Percentiles rank a stretch among this genome's conserved stretches.
Conservation (phyloP, 2,329 filamentous ascomycete genomes). For the Fusarium proliferatum region DNA sequence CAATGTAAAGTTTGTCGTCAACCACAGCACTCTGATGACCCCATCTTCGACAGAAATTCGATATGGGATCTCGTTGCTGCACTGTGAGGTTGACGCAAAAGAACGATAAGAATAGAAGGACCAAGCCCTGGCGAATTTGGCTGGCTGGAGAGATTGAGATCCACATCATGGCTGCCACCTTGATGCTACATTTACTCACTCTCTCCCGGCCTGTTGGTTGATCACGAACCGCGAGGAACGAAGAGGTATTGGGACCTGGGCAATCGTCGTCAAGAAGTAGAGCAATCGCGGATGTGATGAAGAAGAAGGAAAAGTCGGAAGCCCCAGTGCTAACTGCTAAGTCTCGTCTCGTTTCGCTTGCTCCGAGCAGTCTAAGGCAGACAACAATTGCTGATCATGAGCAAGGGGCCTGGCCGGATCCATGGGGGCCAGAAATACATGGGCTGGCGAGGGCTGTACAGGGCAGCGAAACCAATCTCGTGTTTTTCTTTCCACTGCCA, state of each 20-base stretch:
- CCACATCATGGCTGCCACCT: conserved; percentile 41
- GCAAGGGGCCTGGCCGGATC: conserved; percentile 27
- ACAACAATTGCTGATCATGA: conserved; percentile 23
- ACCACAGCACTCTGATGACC: conserved; percentile 71
- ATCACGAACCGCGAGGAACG: conserved; percentile 6
- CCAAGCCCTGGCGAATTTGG: conserved; percentile 30
- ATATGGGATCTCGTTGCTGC: conserved; percentile 62
- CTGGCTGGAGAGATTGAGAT: conserved; percentile 33
- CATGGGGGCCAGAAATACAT: conserved; percentile 13
- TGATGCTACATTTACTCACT: conserved; percentile 38
- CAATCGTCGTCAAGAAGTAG: conserved; percentile 1
- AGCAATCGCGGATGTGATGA: conserved; percentile 10
- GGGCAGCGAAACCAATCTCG: neutral
- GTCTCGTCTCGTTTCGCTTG: neutral
- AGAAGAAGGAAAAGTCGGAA: conserved; percentile 14
- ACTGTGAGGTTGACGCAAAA: conserved; percentile 36
- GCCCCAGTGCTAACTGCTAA: neutral
- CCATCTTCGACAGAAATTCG: conserved; percentile 64
- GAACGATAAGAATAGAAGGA: conserved; percentile 34
- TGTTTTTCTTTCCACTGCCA: conserved; percentile 22
- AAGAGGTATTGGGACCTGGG: conserved; percentile 7
- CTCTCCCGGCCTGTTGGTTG: conserved; percentile 23
- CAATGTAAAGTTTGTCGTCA: conserved; percentile 69
- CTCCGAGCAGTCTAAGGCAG: conserved; percentile 6
- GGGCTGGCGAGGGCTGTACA: neutral